A percentile compares a stretch with the other conserved stretches of the same genome.
Conservation (phyloP, 345 rosid genomes). For the Bruguiera gymnorhiza region DNA sequence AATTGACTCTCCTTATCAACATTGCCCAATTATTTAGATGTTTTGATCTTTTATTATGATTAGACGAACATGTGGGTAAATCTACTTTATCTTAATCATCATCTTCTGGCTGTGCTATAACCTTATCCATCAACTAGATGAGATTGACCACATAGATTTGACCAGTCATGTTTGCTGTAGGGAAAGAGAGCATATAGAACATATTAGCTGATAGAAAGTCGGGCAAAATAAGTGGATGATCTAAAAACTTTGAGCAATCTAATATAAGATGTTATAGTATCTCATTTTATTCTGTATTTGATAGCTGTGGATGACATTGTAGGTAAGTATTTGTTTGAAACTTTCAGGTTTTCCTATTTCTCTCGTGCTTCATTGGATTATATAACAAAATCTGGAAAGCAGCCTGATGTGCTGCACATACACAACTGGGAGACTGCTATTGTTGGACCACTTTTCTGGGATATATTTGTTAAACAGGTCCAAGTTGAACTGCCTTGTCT, state of each 20-base stretch:
- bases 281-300: background rate
- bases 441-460: constrained; percentile 90
- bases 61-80: too few species aligned
- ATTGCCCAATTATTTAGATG: too few species aligned
- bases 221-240: too few species aligned
- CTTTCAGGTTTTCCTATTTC: constrained; percentile 68
- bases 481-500: constrained; percentile 7
- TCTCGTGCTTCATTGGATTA: constrained; percentile 88
- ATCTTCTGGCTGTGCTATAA: too few species aligned
- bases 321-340: constrained; percentile 16
- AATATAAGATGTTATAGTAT: background rate
- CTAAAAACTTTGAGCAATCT: background rate
- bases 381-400: constrained; percentile 74
- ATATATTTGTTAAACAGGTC: constrained; percentile 73
- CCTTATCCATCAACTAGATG: too few species aligned
- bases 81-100: too few species aligned
- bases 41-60: too few species aligned
- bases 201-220: too few species aligned
- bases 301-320: background rate
- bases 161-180: too few species aligned
- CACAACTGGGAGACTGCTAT: constrained; percentile 88
- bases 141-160: too few species aligned
- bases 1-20: too few species aligned
- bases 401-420: constrained; percentile 80
- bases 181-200: too few species aligned